A percentile compares a stretch with the other conserved stretches of the same genome.
Evolutionary conservation across 1,139 yeast genomes (phyloP).

Genomic region (Kodamaea ohmeri): DNA sequence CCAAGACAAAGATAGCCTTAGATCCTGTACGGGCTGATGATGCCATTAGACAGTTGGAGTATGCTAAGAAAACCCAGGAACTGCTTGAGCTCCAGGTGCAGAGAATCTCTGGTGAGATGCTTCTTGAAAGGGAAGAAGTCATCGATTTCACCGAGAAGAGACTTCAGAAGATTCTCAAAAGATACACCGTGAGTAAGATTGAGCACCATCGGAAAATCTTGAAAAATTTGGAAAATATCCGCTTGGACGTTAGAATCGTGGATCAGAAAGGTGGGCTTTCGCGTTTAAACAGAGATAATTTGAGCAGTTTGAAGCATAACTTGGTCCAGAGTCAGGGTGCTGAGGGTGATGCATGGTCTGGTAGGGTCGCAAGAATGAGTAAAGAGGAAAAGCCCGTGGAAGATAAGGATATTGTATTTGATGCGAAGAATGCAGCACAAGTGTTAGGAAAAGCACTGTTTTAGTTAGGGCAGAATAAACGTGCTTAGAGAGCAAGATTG

Average conservation of each 20-base stretch:
- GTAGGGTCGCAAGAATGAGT: slow-evolving; percentile 60
- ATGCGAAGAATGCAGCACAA: slow-evolving; percentile 81
- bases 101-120: slow-evolving; percentile 82
- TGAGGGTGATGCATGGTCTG: slow-evolving; percentile 61
- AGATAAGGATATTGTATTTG: slow-evolving; percentile 30
- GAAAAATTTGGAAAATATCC: slow-evolving; percentile 68
- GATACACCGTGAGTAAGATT: slow-evolving; percentile 66
- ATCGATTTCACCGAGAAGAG: slow-evolving; percentile 54
- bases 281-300: slow-evolving; percentile 73
- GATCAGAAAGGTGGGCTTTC: slow-evolving; percentile 82
- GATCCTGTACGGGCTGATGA: slow-evolving; percentile 91
- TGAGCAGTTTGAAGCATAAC: slow-evolving; percentile 46
- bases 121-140: slow-evolving; percentile 64
- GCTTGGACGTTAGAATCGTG: slow-evolving; percentile 71
- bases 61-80: slow-evolving; percentile 76
- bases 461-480: slow-evolving; percentile 17
- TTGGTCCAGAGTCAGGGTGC: slow-evolving; percentile 49
- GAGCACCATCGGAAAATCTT: slow-evolving; percentile 85
- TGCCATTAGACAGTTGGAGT: slow-evolving; percentile 75
- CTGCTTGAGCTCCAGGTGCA: slow-evolving; percentile 71
- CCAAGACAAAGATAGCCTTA: slow-evolving; percentile 71
- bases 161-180: slow-evolving; percentile 53
- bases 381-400: slow-evolving; percentile 34
- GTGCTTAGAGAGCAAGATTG: not conserved
- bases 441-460: slow-evolving; percentile 76